Evolutionary conservation across 2,329 filamentous ascomycete genomes (phyloP).

Genomic region (Neofusicoccum laricinum): DNA sequence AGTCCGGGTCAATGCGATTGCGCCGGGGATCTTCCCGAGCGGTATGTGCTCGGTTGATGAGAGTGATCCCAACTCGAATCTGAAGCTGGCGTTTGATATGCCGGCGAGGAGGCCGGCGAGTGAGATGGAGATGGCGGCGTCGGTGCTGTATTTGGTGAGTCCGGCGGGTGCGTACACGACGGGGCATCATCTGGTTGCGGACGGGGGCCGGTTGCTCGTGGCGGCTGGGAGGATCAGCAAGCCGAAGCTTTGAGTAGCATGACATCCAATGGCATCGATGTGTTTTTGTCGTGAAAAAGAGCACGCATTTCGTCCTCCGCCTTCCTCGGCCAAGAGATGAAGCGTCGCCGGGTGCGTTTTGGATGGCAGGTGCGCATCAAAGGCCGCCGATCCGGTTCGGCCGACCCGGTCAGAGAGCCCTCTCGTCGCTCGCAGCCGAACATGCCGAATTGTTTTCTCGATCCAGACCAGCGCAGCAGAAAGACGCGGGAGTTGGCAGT

Average conservation of each 20-base stretch:
- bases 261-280: no score
- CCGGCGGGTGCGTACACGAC: neutral
- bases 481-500: no score
- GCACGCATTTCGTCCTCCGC: no score
- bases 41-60: conserved; percentile 2
- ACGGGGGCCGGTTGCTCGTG: neutral
- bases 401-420: no score
- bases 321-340: no score
- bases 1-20: conserved; percentile 36
- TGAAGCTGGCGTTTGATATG: neutral
- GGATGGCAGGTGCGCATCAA: no score
- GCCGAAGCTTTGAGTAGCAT: neutral
- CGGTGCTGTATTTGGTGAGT: neutral
- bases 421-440: neutral
- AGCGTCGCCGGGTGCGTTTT: no score
- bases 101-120: neutral
- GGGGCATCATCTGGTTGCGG: neutral
- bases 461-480: neutral
- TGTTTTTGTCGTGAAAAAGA: neutral
- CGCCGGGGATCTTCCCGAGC: conserved; percentile 34
- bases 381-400: no score
- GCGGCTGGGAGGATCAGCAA: neutral
- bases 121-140: neutral
- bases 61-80: neutral
- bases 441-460: neutral